Base-by-base conservation (phyloP, 164 flowering plant genomes). In the Cinnamomum micranthum region DNA sequence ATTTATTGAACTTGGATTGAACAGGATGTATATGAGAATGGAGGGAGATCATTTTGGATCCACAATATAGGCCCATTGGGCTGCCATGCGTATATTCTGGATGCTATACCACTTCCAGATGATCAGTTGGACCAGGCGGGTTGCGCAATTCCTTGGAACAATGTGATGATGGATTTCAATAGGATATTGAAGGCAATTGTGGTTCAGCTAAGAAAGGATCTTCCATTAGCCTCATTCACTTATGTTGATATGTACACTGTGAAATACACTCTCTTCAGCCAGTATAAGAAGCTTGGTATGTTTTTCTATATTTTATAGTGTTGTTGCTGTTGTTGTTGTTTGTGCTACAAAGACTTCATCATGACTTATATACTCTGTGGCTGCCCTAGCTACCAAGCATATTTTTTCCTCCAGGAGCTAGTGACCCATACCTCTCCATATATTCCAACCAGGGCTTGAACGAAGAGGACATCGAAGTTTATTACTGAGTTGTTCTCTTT, bases 21-120 rank as follows among this genome's bases (percentile, higher is more conserved):
- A 62, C 82, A 86, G 89, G 0, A 65, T 17, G 74, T 83, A 7
- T 85, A 87, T 64, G 71, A 12, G 41, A 72, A 68, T 72, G 92
- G 92, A 25, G 92, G 84, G 5, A 82, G 90, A 65, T 81, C 71
- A 12, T 87, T 87, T 70, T 87, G 89, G 92, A 83, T 89, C 73
- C 90, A 87, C 78, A 89, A 89, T 65, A 89, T 89, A 10, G 90
- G 92, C 0, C 89, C 90, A 5, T 73, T 89, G 1, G 90, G 90
- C 24, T 87, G 92, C 78, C 80, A 84, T 11, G 80, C 90, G 0
- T 84, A 84, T 51, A 33, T 85, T 19, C 33, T 85, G 76, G 87
- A 83, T 50, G 76, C 75, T 0, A 20, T 81, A 2, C 64, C 50
- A 2, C 50, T 84, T 72, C 78, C 71, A 14, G 81, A 82, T 0